Conservation (phyloP, 371 early-diverging fungal genomes). For the Batrachochytrium dendrobatidis region DNA sequence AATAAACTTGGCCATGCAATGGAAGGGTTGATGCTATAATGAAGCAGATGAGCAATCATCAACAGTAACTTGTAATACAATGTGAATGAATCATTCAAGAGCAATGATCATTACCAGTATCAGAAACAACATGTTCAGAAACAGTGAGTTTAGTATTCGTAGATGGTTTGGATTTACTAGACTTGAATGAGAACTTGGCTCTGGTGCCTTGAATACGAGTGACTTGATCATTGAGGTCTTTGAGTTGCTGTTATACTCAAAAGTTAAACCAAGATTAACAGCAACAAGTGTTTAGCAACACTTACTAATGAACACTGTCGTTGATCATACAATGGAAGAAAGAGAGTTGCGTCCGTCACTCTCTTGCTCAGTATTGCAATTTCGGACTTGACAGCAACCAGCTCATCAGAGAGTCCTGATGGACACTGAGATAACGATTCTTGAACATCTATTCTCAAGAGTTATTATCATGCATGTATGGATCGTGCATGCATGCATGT, state of each 20-base stretch:
- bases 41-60: too few relatives aligned
- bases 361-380: constrained; percentile 39
- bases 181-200: constrained; percentile 58
- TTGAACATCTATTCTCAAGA: too few relatives aligned
- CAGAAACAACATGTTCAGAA: not conserved
- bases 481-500: too few relatives aligned
- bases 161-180: constrained; percentile 30
- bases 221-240: constrained; percentile 33
- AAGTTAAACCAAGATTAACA: not conserved
- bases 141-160: constrained; percentile 3
- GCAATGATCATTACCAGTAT: too few relatives aligned
- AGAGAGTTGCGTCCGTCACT: constrained; percentile 46
- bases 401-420: not conserved
- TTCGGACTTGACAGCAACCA: not conserved
- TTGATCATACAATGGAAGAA: constrained; percentile 53
- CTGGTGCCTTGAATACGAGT: constrained; percentile 43
- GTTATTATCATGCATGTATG: too few relatives aligned
- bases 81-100: too few relatives aligned
- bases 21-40: too few relatives aligned
- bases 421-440: too few relatives aligned
- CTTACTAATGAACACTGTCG: constrained; percentile 45
- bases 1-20: not conserved
- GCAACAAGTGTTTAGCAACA: not conserved
- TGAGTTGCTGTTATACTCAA: constrained; percentile 37
- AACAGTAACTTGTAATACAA: too few relatives aligned